Conservation (phyloP, 73 alveolate genomes). For the Paramecium pentaurelia region DNA sequence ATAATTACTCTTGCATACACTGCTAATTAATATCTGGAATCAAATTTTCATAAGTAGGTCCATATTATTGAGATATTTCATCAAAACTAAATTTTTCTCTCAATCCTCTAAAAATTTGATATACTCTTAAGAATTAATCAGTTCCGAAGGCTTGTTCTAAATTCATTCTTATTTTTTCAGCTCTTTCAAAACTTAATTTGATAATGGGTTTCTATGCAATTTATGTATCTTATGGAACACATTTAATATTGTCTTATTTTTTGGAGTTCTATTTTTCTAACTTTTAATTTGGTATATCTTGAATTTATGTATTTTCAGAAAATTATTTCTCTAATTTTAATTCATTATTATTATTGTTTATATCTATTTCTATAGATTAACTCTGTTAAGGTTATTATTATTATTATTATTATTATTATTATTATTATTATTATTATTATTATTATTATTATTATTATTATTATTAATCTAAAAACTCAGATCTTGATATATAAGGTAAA, state of each 20-base stretch:
- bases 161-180: neutral
- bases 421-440: no score
- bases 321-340: neutral
- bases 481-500: neutral
- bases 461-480: neutral
- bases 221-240: neutral
- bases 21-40: neutral
- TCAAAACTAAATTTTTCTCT: neutral
- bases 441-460: neutral
- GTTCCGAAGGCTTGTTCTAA: slow-evolving; percentile 12
- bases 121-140: neutral
- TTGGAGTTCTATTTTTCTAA: neutral
- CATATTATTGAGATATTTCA: neutral
- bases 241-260: neutral
- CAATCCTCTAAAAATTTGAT: neutral
- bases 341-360: neutral
- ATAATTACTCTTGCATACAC: neutral
- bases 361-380: neutral
- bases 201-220: neutral
- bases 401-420: neutral
- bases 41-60: neutral
- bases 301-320: neutral
- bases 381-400: neutral
- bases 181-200: slow-evolving; percentile 1
- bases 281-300: neutral